These are phyloP conservation scores for Brassica nigra DNA, from an alignment of 345 rosid species.

Conservation along the genomic window DNA sequence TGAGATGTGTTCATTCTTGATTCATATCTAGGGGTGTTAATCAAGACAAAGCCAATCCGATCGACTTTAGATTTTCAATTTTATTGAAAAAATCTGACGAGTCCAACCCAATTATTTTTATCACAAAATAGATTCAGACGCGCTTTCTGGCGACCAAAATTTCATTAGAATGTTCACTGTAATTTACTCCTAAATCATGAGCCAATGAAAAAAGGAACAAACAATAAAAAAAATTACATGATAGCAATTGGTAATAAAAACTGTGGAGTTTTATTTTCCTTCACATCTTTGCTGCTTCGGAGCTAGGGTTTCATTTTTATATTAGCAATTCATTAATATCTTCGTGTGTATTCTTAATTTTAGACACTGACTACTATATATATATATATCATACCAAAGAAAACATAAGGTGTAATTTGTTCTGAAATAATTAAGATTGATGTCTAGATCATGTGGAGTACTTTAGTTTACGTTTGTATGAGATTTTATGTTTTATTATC, in stretches of 20 bases:
- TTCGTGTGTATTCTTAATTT: background rate
- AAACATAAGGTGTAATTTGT: background rate
- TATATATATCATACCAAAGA: background rate
- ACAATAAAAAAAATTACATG: background rate
- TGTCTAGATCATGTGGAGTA: background rate
- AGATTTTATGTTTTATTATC: background rate
- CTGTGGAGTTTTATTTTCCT: background rate
- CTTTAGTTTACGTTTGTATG: background rate
- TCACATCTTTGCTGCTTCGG: background rate
- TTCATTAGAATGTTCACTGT: background rate
- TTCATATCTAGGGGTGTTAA: constrained; percentile 28
- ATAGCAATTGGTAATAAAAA: background rate
- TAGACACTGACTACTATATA: background rate
- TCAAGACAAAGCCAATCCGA: constrained; percentile 22
- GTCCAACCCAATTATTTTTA: background rate
- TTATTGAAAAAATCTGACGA: constrained; percentile 9
- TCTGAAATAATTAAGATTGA: background rate
- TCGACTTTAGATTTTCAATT: constrained; percentile 10
- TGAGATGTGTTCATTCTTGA: constrained; percentile 33
- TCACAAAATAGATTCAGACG: background rate
- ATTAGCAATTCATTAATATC: background rate
- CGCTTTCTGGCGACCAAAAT: background rate
- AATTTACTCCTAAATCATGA: background rate
- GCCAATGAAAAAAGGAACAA: background rate
- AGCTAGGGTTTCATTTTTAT: background rate